These are phyloP conservation scores for Aphanomyces euteiches DNA, from an alignment of 352 stramenopile genomes.

Conservation along the genomic window DNA sequence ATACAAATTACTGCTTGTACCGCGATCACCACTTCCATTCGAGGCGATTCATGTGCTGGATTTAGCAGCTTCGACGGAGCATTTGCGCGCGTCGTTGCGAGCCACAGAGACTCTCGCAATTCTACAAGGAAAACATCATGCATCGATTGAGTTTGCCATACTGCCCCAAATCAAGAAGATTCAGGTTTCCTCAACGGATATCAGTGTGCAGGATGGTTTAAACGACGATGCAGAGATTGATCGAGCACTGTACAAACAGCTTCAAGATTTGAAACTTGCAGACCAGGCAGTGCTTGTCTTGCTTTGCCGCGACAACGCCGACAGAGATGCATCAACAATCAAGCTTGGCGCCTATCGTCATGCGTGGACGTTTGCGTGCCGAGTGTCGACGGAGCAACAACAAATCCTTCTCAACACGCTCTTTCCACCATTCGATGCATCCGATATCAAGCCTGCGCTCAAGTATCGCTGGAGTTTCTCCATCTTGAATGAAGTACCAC, in stretches of 20 bases:
- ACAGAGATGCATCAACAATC: constrained; percentile 28
- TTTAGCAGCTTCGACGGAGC: not conserved
- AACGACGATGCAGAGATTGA: constrained; percentile 32
- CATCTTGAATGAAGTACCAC: constrained; percentile 60
- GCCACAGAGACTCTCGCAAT: not conserved
- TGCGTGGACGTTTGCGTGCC: constrained; percentile 46
- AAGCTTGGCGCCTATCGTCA: constrained; percentile 61
- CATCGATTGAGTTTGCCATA: not conserved
- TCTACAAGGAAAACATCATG: not conserved
- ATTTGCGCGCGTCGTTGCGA: not conserved
- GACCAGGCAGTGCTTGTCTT: constrained; percentile 45
- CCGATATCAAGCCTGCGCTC: constrained; percentile 38
- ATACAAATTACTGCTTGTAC: constrained; percentile 16
- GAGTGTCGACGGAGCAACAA: constrained; percentile 7
- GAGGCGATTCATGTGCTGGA: constrained; percentile 18
- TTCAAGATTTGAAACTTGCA: not conserved
- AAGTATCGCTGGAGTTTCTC: constrained; percentile 68
- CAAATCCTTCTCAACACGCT: constrained; percentile 4
- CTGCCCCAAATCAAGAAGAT: not conserved
- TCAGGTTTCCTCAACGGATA: not conserved
- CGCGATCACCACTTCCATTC: constrained; percentile 16
- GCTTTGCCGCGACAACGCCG: constrained; percentile 37
- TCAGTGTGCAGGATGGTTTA: constrained; percentile 27
- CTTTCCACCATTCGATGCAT: not conserved
- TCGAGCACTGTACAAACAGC: constrained; percentile 17